These are phyloP conservation scores for Infundibulicybe gibba DNA, from an alignment of 768 basidiomycete genomes.

Conservation along the genomic window DNA sequence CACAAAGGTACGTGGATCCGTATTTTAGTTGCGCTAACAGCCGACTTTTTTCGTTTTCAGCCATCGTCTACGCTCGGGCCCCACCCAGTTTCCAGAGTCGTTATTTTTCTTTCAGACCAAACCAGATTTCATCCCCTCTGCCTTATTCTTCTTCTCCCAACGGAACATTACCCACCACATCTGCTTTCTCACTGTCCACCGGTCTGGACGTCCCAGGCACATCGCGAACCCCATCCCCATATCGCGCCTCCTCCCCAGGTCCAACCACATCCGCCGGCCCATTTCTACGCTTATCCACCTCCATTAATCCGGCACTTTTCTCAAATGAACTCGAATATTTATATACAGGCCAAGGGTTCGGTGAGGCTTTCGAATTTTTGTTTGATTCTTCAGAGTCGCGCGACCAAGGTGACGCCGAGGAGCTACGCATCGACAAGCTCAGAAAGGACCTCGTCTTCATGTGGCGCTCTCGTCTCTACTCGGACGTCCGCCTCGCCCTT, in stretches of 20 bases:
- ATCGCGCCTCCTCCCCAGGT: constrained; percentile 43
- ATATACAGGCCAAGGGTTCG: constrained; percentile 89
- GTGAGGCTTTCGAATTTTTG: constrained; percentile 84
- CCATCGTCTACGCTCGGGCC: constrained; percentile 92
- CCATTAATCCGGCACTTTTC: constrained; percentile 78
- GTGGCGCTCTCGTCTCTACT: constrained; percentile 94
- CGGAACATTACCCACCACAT: constrained; percentile 50
- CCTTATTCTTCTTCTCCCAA: constrained; percentile 41
- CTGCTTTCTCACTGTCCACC: constrained; percentile 48
- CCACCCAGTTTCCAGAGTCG: constrained; percentile 88
- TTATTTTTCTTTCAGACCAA: constrained; percentile 78
- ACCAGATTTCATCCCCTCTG: constrained; percentile 52
- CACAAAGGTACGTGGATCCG: constrained; percentile 75
- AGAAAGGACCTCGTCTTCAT: constrained; percentile 93
- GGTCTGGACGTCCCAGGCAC: constrained; percentile 33
- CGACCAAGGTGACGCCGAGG: constrained; percentile 40
- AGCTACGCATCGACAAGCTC: constrained; percentile 74
- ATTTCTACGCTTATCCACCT: constrained; percentile 60
- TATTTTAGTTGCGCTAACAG: background rate
- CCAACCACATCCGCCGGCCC: constrained; percentile 33
- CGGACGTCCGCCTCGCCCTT: constrained; percentile 83
- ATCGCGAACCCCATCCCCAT: constrained; percentile 30
- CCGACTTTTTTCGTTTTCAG: constrained; percentile 32
- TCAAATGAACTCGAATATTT: constrained; percentile 90
- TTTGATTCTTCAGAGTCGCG: constrained; percentile 64